Conservation (phyloP, 2,329 filamentous ascomycete species). For the Fusarium odoratissimum region DNA sequence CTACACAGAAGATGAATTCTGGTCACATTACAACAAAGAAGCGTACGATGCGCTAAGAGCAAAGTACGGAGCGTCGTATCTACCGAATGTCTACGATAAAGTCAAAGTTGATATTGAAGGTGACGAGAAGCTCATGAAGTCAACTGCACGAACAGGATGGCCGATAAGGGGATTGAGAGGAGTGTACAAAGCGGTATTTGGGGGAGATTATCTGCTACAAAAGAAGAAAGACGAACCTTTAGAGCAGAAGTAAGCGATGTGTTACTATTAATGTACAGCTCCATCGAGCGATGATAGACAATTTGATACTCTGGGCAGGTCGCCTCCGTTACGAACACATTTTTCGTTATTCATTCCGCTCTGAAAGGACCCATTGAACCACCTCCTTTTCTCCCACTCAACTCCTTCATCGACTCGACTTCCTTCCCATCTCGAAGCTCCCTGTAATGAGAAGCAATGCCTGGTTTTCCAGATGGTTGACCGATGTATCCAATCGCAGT, state of each 20-base stretch:
- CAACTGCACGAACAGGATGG: slow-evolving; percentile 52
- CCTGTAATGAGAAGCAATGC: slow-evolving; percentile 32
- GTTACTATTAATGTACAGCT: slow-evolving; percentile 14
- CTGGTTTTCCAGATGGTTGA: slow-evolving; percentile 8
- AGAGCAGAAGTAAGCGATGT: slow-evolving; percentile 16
- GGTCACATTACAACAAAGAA: slow-evolving; percentile 69
- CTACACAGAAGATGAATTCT: slow-evolving; percentile 76
- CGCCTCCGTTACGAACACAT: slow-evolving; percentile 6
- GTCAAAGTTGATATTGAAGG: slow-evolving; percentile 63
- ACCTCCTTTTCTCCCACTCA: slow-evolving; percentile 48
- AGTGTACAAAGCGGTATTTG: slow-evolving; percentile 57
- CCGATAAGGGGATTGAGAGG: slow-evolving; percentile 60
- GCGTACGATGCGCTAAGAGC: slow-evolving; percentile 69
- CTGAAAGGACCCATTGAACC: slow-evolving; percentile 47
- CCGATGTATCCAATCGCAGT: slow-evolving; percentile 24
- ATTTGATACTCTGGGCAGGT: slow-evolving; percentile 31
- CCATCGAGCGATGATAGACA: slow-evolving; percentile 19
- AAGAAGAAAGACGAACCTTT: slow-evolving; percentile 39
- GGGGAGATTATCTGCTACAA: slow-evolving; percentile 60
- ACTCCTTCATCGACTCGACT: slow-evolving; percentile 41
- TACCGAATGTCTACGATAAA: slow-evolving; percentile 77
- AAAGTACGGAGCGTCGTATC: slow-evolving; percentile 68
- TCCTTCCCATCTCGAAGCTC: slow-evolving; percentile 34
- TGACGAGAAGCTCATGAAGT: slow-evolving; percentile 45
- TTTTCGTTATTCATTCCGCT: slow-evolving; percentile 38